phyloP scores from a whole-genome alignment of 257 asterid species.

The Solanum piurae region DNA sequence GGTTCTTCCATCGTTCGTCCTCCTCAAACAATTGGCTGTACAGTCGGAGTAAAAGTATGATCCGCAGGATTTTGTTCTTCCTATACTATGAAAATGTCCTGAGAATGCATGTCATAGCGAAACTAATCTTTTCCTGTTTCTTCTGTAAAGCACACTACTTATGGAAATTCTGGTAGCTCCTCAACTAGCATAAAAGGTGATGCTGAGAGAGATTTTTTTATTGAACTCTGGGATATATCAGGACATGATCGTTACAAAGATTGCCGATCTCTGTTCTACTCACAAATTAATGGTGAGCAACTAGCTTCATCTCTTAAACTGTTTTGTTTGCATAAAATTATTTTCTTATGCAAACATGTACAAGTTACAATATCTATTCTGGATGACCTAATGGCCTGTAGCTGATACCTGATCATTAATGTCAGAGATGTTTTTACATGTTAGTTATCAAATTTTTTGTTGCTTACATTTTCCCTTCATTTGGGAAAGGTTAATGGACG shows the following conservation, averaged over 20 bases:
- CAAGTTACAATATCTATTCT: not conserved
- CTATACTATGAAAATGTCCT: conserved; percentile 1
- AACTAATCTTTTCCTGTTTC: conserved; percentile 1
- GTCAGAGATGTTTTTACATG: not conserved
- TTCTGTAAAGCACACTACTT: conserved; percentile 61
- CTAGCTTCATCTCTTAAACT: conserved; percentile 1
- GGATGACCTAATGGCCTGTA: not conserved
- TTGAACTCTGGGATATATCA: conserved; percentile 94
- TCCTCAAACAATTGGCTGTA: conserved; percentile 86
- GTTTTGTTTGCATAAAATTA: not conserved
- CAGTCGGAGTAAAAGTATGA: conserved; percentile 69
- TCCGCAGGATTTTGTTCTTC: not conserved
- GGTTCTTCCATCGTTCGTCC: conserved; percentile 74
- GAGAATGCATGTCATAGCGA: not conserved
- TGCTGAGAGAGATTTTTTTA: conserved; percentile 65
- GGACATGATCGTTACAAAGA: conserved; percentile 96
- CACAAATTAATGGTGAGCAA: conserved; percentile 80
- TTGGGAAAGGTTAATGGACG: not conserved
- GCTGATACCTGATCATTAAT: not conserved
- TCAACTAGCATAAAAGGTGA: conserved; percentile 60
- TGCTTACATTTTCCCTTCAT: not conserved
- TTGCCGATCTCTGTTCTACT: conserved; percentile 83
- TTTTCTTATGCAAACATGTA: not conserved
- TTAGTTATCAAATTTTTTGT: not conserved
- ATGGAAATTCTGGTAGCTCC: conserved; percentile 65